phyloP scores from a whole-genome alignment of 2,329 filamentous ascomycete species.

The Paracamarosporium sp. region DNA sequence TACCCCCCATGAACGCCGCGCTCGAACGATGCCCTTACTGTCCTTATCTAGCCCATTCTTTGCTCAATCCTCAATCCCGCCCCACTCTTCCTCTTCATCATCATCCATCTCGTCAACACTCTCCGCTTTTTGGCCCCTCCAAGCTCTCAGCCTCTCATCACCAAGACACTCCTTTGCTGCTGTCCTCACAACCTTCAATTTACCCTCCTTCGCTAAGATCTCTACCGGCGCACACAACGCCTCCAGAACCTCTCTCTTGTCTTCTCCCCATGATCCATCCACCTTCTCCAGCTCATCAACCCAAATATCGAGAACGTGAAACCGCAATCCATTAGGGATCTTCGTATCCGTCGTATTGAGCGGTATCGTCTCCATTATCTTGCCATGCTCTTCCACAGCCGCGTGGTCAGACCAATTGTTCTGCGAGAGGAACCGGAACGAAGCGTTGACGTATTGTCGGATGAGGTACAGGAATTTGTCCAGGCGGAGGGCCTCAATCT shows the following conservation, averaged over 20 bases:
- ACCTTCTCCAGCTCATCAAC: conserved; percentile 85
- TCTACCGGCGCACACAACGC: conserved; percentile 63
- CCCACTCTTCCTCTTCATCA: conserved; percentile 67
- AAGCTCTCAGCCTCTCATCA: conserved; percentile 77
- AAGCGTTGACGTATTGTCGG: conserved; percentile 76
- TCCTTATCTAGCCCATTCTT: neutral
- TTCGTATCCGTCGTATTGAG: conserved; percentile 57
- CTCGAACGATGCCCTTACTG: conserved; percentile 21
- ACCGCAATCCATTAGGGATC: conserved; percentile 81
- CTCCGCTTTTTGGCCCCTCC: conserved; percentile 50
- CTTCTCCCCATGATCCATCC: conserved; percentile 53
- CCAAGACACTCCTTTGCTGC: conserved; percentile 73
- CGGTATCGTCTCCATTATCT: conserved; percentile 55
- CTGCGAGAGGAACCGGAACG: conserved; percentile 61
- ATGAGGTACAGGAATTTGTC: conserved; percentile 93
- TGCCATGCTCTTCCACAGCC: conserved; percentile 52
- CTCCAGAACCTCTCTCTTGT: conserved; percentile 49
- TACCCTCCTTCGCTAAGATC: conserved; percentile 62
- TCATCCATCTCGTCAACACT: conserved; percentile 44
- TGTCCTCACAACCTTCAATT: conserved; percentile 74
- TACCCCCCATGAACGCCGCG: conserved; percentile 69
- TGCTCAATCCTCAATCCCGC: conserved; percentile 70
- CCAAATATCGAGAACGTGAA: conserved; percentile 91
- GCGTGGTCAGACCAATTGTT: conserved; percentile 48
- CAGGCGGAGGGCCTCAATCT: conserved; percentile 64